Base-by-base conservation (phyloP, 2,329 filamentous ascomycete species). In the Orbilia javanica region DNA sequence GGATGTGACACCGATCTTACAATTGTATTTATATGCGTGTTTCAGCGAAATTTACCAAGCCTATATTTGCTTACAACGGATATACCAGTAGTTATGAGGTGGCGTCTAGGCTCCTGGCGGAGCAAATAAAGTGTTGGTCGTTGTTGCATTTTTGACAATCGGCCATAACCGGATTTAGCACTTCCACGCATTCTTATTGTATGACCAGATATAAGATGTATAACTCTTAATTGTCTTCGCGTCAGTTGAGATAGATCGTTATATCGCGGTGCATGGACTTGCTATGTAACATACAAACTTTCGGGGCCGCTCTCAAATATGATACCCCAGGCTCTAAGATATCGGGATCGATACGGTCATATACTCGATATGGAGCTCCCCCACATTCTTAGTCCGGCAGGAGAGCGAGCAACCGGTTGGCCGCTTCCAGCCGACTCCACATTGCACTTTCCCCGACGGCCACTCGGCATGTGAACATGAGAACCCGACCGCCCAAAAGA, bases 341-440 rank as follows among this genome's bases (percentile, higher is more conserved):
- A 39, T 39, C 36, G 36, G 36, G 13, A 39, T 39, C 36, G 11
- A 39, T 39, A 39, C 13, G 1, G n/a, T n/a, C n/a, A n/a, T 44
- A 18, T 18, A 44, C 31, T 42, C 39, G 22, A 50, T 13, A 15
- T 15, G 15, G 46, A 39, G 36, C 31, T 62, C 55, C 72, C 64
- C 72, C 72, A 27, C 71, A 75, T 48, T 60, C 36, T 22, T 4
- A 46, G 48, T 76, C 72, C 72, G 72, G 55, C 55, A 53, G 34
- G 34, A 39, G 60, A 60, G 69, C 68, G 57, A 60, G 55, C 55
- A 39, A 31, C 55, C 55, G 55, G 63, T 15, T 75, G 55, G 72
- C 72, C 72, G 72, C 55, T 46, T 76, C 55, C 72, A 76, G 65
- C 72, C 72, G 72, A 65, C 69, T 66, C 60, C 60, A 65, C 68